Evolutionary conservation across 2,329 filamentous ascomycete species (phyloP), one percentile per base, ranked within the genome.

Genomic region (Colletotrichum sp.): DNA sequence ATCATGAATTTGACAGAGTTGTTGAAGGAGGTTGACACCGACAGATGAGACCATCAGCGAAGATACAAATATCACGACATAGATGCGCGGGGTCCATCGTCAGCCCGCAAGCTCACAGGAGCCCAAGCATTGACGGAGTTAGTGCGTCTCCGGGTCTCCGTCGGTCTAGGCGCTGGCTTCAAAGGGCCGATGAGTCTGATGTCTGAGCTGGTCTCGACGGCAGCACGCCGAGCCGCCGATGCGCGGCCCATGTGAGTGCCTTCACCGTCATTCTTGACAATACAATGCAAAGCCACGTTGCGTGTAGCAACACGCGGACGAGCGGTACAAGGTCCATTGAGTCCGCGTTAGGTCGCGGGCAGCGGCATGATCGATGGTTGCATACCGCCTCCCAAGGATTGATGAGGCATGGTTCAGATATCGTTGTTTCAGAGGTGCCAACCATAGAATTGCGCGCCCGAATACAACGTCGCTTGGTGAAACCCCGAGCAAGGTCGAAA

Each of bases 1-100:
- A 88, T 96, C 48, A 93, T 95, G 34, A 94, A 93, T 18, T 86
- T 98, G 24, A 93, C 93, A 6, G 90, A 93, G 79, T 86, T 96
- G 78, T 83, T 96, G 61, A 86, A 86, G 79, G 77, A 79, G 30
- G 80, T 79, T 43, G 81, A 83, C 48, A 73, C 74, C 28, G 74
- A 71, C 72, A 76, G 58, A 73, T 76, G 48, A 76, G 70, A 21
- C 16, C 13, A 10, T 34, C 8, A 15, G 4, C n/a, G n/a, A 24
- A 43, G 21, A 58, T 24, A 64, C 32, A 32, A 26, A 24, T 21
- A 43, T 21, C 13, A 66, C 18, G 15, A 32, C n/a, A 16, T 32
- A n/a, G 21, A 28, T 13, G 16, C 16, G 36, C 38, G 16, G 36
- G 38, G 38, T 66, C 16, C 38, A 38, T 28, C 7, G n/a, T 8